phyloP scores from a whole-genome alignment of 1,139 yeast genomes.

The Debaryomyces udenii region DNA sequence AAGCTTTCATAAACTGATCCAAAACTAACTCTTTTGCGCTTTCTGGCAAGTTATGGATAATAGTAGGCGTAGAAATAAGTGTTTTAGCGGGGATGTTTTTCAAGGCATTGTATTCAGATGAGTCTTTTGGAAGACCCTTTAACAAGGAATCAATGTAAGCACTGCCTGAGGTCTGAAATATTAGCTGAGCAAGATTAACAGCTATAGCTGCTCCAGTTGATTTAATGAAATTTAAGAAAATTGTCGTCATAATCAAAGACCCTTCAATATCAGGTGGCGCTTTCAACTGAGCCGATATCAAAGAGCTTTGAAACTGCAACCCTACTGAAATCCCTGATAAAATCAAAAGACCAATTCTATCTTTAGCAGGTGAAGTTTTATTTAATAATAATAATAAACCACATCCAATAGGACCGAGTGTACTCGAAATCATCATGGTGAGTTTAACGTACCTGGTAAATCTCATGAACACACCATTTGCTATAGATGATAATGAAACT shows the following conservation, averaged over 20 bases:
- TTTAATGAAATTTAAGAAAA: conserved; percentile 50
- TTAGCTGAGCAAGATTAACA: conserved; percentile 49
- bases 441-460: conserved; percentile 53
- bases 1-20: conserved; percentile 38
- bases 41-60: conserved; percentile 30
- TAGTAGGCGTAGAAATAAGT: conserved; percentile 33
- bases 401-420: conserved; percentile 51
- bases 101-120: conserved; percentile 22
- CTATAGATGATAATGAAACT: conserved; percentile 50
- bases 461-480: conserved; percentile 50
- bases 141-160: conserved; percentile 22
- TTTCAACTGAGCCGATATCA: conserved; percentile 55
- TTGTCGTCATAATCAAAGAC: conserved; percentile 51
- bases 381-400: conserved; percentile 52
- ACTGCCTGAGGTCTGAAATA: conserved; percentile 38
- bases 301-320: conserved; percentile 51
- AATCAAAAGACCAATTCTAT: conserved; percentile 56
- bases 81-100: conserved; percentile 20
- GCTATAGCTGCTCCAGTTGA: conserved; percentile 55
- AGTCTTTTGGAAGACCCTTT: conserved; percentile 10
- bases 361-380: conserved; percentile 34
- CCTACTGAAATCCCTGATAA: conserved; percentile 61
- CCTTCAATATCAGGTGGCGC: conserved; percentile 57
- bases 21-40: conserved; percentile 26
- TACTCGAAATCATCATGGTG: conserved; percentile 45